Percentiles rank a stretch among this genome's conserved stretches.
These are phyloP conservation scores for Litchi chinensis DNA, from an alignment of 345 rosid genomes.

Conservation along the genomic window DNA sequence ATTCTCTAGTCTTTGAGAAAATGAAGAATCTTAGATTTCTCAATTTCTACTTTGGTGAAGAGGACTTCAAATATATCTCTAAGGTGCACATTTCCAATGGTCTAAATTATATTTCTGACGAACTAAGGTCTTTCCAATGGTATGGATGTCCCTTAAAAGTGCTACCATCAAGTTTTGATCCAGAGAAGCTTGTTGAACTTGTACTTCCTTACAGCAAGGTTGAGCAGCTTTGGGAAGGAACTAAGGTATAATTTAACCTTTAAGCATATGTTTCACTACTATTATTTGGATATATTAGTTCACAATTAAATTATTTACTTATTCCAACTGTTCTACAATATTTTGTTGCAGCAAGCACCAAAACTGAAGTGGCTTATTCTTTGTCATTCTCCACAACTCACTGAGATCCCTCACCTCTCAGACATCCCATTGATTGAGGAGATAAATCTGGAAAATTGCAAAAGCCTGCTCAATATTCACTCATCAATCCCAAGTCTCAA, in stretches of 20 bases:
- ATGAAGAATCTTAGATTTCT: not conserved
- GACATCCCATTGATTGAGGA: not conserved
- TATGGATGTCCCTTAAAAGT: constrained; percentile 17
- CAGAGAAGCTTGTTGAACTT: constrained; percentile 19
- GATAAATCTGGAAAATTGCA: not conserved
- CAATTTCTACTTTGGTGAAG: not conserved
- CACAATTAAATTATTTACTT: not conserved
- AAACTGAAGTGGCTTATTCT: not conserved
- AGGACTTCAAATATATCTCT: not conserved
- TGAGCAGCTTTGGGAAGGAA: constrained; percentile 14
- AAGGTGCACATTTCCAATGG: not conserved
- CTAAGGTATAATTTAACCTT: not conserved
- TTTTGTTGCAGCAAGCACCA: too few relatives aligned
- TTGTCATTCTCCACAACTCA: not conserved
- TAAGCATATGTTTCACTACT: not conserved
- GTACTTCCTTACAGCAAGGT: not conserved
- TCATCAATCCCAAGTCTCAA: too few relatives aligned
- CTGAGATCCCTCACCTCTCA: not conserved
- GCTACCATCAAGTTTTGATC: constrained; percentile 7
- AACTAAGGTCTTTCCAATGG: constrained; percentile 17
- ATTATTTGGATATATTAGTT: not conserved
- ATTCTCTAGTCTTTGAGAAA: not conserved
- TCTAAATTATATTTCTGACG: constrained; percentile 15
- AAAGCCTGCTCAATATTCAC: too few relatives aligned
- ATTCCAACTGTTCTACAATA: not conserved